phyloP scores from a whole-genome alignment of 2,329 filamentous ascomycete genomes.

The Colletotrichum tamarilloi region DNA sequence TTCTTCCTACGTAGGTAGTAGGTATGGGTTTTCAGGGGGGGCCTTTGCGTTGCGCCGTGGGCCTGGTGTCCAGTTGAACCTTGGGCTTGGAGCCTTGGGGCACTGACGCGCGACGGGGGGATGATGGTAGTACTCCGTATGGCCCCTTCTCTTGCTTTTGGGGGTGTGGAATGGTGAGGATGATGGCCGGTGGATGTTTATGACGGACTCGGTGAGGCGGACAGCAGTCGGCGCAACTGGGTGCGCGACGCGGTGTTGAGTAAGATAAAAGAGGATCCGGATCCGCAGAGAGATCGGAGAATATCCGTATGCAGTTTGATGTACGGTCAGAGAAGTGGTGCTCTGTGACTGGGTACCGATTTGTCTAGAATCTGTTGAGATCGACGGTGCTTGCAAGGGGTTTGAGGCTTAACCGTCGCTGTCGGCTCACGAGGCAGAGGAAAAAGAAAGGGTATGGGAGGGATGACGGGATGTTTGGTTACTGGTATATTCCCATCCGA shows the following conservation, averaged over 20 bases:
- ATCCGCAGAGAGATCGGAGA: conserved; percentile 18
- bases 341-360: background rate
- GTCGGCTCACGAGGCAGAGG: background rate
- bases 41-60: background rate
- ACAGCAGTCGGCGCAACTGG: background rate
- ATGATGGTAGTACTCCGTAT: too few relatives aligned
- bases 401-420: background rate
- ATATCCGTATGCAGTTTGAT: conserved; percentile 16
- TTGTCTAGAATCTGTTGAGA: conserved; percentile 15
- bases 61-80: background rate
- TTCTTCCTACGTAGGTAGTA: background rate
- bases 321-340: background rate
- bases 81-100: background rate
- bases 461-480: background rate
- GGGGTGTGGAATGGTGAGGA: background rate
- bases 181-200: conserved; percentile 2
- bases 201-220: background rate
- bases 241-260: background rate
- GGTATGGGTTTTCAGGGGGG: background rate
- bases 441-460: conserved; percentile 3
- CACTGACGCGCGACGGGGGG: conserved; percentile 1
- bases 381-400: conserved; percentile 13
- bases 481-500: background rate
- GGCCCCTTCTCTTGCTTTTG: background rate
- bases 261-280: conserved; percentile 22